Conservation (phyloP, 495 filamentous ascomycete genomes). For the Venustampulla echinocandica region DNA sequence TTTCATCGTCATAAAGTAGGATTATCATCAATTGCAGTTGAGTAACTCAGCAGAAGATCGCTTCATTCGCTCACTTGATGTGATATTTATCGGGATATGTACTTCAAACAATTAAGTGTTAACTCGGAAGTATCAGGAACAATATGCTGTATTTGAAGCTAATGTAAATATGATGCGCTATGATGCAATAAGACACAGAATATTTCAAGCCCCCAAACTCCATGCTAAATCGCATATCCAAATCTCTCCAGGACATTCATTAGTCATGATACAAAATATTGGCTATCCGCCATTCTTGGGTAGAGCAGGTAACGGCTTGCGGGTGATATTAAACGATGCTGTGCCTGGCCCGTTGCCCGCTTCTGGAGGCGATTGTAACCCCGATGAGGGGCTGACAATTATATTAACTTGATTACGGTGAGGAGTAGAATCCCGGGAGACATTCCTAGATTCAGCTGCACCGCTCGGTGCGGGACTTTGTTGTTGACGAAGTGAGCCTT, state of each 20-base stretch:
- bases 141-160: too few species aligned
- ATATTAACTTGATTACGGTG: not conserved
- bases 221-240: slow-evolving; percentile 4
- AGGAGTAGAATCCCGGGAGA: not conserved
- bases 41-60: too few species aligned
- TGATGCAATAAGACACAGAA: not conserved
- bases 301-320: slow-evolving; percentile 44
- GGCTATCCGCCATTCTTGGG: slow-evolving; percentile 19
- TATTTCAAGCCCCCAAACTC: slow-evolving; percentile 2
- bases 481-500: not conserved
- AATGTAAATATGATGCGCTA: too few species aligned
- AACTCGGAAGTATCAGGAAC: too few species aligned
- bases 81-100: too few species aligned
- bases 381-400: not conserved
- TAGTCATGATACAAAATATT: not conserved
- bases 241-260: not conserved
- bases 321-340: slow-evolving; percentile 18
- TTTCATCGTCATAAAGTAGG: too few species aligned
- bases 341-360: not conserved
- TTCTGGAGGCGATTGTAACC: not conserved
- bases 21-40: too few species aligned
- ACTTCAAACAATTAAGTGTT: too few species aligned
- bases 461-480: not conserved
- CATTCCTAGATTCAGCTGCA: not conserved
- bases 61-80: too few species aligned